These are phyloP conservation scores for Trypanosomatidae sp. DNA, from an alignment of 208 protist genomes.

Conservation along the genomic window DNA sequence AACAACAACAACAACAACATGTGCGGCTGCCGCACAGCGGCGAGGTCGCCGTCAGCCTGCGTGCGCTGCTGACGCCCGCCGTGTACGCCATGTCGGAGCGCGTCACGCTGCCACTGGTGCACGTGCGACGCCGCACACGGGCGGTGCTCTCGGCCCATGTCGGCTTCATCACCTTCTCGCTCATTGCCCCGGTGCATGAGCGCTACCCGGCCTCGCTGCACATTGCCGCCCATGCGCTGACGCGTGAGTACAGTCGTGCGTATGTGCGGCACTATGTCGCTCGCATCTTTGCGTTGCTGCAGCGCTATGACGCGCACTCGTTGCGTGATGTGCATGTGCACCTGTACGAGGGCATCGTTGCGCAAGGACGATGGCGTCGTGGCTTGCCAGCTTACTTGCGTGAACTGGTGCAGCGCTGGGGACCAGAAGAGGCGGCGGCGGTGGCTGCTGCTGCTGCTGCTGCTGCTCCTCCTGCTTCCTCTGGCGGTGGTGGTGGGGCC, in stretches of 20 bases:
- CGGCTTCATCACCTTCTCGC: conserved; percentile 46
- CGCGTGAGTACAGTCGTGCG: conserved; percentile 23
- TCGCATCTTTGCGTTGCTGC: conserved; percentile 37
- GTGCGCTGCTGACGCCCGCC: conserved; percentile 51
- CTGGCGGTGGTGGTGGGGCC: too few relatives aligned
- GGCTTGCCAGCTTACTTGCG: conserved; percentile 30
- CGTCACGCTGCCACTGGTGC: conserved; percentile 57
- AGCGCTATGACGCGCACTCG: conserved; percentile 56
- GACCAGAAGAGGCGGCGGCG: too few relatives aligned
- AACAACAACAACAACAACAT: neutral
- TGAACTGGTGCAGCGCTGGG: conserved; percentile 36
- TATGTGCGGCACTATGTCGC: conserved; percentile 59
- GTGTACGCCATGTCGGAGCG: conserved; percentile 52
- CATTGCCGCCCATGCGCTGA: conserved; percentile 11
- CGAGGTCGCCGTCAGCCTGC: conserved; percentile 33
- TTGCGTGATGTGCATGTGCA: conserved; percentile 37
- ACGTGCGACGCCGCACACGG: conserved; percentile 19
- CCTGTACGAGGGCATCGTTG: conserved; percentile 49
- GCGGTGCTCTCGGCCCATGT: conserved; percentile 21
- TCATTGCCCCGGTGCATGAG: conserved; percentile 44
- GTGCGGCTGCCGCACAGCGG: conserved; percentile 12
- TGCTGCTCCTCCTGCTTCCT: too few relatives aligned
- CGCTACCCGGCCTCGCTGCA: conserved; percentile 22
- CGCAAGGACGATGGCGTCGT: conserved; percentile 17
- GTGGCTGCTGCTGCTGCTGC: too few relatives aligned